Base-by-base conservation (phyloP, 2,329 filamentous ascomycete species). In the Didymellaceae sp. region DNA sequence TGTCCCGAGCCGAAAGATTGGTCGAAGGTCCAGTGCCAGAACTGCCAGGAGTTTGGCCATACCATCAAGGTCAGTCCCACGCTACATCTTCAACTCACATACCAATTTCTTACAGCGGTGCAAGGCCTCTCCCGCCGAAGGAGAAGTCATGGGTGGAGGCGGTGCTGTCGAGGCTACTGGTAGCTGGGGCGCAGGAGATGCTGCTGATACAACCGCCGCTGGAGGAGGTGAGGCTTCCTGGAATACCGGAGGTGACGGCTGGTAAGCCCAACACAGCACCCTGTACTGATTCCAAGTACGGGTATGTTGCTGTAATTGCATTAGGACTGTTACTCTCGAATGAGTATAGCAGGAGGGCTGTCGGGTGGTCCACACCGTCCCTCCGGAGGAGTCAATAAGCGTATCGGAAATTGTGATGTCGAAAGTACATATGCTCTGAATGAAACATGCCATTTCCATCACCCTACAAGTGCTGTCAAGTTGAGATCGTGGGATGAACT, bases 1-100 rank as follows among this genome's bases (percentile, higher is more conserved):
- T 85, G 85, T 58, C 78, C 82, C 21, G 76, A 85, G 67, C 85
- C 81, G 13, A 79, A 79, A 48, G 81, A 82, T 52, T 67, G 77
- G 77, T 57, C 63, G 43, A 76, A 75, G 62, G 73, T 75, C 67
- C 78, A 66, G 77, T 77, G 79, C 62, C 71, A 67, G 47, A 78
- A 78, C 66, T 81, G 79, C 55, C 71, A 71, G 10, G 68, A 77
- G 50, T 64, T 69, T 51, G 70, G 70, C 6, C 69, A 72, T 30
- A 68, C 63, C 1, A 57, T 67, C 54, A 68, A 68, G 57, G 66
- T 67, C 48, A 43, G 57, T 47, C 4, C n/a, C 3, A n/a, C 34
- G 20, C 2, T 8, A 2, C n/a, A 10, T 3, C 30, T 21, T 2
- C 13, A 10, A 8, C 8, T 5, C 3, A 5, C 11, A 24, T 11